Base-by-base conservation (phyloP, 192 early-diverging fungal genomes). In the Linnemannia hyalina region DNA sequence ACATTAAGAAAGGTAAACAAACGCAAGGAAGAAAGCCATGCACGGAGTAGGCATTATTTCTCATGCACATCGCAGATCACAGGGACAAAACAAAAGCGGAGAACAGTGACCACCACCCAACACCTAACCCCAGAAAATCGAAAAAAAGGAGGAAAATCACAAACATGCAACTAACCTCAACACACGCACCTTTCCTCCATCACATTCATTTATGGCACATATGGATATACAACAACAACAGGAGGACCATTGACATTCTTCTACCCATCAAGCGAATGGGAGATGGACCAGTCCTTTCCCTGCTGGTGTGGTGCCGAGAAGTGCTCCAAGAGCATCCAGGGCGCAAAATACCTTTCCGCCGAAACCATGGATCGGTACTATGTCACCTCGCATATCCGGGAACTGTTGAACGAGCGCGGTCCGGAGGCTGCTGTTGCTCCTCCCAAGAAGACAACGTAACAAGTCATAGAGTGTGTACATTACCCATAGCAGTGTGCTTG, bases 231-330 rank as follows among this genome's bases (percentile, higher is more conserved):
- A 23, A 10, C 41, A 46, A 22, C 49, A 54, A 47, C 70, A 83
- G 82, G 82, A 41, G 89, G 90, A 49, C 85, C 88, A 47, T 42
- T 91, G 57, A 90, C 89, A 7, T 91, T 92, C 76, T 92, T 92
- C 76, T 92, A 92, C 54, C 91, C 91, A 57, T 90, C 91, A 16
- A 91, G 91, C 57, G 91, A 92, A 82, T 92, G 92, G 92, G 92
- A 92, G 55, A 92, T 92, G 92, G 91, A 88, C 81, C 89, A 92
- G 82, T 87, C 92, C 2, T 92, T 92, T 70, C 73, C 82, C 15
- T 92, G 92, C 73, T 90, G 90, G 90, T 92, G 92, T 70, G 90
- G 91, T 22, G 73, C 89, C 2, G 22, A 52, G 5, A 78, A 89
- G 77, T 92, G 91, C 76, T 77, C 89, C 60, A 82, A 81, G 70